These are phyloP conservation scores for Claviceps purpurea DNA, from an alignment of 2,329 filamentous ascomycete species.

Conservation along the genomic window DNA sequence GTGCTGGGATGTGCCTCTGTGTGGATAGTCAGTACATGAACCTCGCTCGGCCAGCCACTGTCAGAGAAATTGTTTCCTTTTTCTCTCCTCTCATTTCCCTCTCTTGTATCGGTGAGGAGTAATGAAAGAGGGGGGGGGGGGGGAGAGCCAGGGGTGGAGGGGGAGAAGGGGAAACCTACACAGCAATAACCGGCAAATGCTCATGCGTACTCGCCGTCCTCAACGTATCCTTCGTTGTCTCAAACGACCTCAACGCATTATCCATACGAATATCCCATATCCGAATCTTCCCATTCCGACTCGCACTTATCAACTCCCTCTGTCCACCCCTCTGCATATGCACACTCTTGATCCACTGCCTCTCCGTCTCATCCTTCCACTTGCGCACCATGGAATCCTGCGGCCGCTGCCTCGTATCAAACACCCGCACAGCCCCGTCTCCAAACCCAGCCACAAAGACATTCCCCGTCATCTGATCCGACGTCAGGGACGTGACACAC, in stretches of 20 bases:
- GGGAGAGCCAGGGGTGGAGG: not conserved
- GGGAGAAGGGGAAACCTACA: slow-evolving; percentile 40
- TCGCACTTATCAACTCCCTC: slow-evolving; percentile 79
- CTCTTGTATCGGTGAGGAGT: not conserved
- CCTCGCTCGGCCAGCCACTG: no score
- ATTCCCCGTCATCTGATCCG: slow-evolving; percentile 94
- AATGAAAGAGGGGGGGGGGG: not conserved
- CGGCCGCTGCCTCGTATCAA: slow-evolving; percentile 73
- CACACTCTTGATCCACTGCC: slow-evolving; percentile 89
- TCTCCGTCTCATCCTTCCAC: slow-evolving; percentile 79
- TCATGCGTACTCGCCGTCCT: slow-evolving; percentile 87
- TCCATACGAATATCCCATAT: slow-evolving; percentile 94
- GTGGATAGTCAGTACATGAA: not conserved
- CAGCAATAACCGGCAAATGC: slow-evolving; percentile 87
- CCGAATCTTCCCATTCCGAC: slow-evolving; percentile 83
- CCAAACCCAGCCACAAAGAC: slow-evolving; percentile 94
- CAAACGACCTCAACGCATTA: slow-evolving; percentile 57
- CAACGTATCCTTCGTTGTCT: slow-evolving; percentile 63
- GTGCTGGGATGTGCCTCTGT: slow-evolving; percentile 75
- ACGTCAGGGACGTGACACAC: slow-evolving; percentile 90
- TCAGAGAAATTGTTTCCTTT: no score
- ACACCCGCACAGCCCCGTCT: slow-evolving; percentile 86
- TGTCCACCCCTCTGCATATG: slow-evolving; percentile 95
- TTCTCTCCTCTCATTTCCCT: no score
- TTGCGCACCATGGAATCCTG: slow-evolving; percentile 89